Evolutionary conservation across 192 early-diverging fungal genomes (phyloP).

Genomic region (Endogone sp.): DNA sequence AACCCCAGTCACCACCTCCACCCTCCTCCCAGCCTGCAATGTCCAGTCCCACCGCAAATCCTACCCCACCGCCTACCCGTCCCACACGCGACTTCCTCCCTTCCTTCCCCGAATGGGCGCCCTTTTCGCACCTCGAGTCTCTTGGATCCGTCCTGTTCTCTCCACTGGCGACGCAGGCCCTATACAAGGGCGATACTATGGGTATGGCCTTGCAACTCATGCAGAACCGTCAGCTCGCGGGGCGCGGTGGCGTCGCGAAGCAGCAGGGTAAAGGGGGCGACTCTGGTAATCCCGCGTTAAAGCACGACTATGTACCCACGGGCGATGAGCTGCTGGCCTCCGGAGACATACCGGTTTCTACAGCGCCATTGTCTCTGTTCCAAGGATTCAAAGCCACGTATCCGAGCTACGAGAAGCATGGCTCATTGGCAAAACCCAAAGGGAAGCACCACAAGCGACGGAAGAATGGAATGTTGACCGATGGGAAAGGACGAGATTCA

Average conservation of each 20-base stretch:
- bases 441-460: conserved; percentile 17
- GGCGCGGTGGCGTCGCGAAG: conserved; percentile 19
- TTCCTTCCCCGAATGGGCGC: conserved; percentile 11
- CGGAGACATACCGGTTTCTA: conserved; percentile 49
- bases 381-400: conserved; percentile 52
- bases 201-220: conserved; percentile 46
- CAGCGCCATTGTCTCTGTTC: conserved; percentile 46
- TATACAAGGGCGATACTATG: conserved; percentile 48
- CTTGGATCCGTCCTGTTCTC: conserved; percentile 45
- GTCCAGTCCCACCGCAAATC: not conserved
- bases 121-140: conserved; percentile 26
- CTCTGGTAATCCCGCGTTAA: conserved; percentile 10
- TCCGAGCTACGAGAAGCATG: conserved; percentile 40
- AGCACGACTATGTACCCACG: conserved; percentile 3
- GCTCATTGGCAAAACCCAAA: not conserved
- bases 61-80: too few species aligned
- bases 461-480: conserved; percentile 12
- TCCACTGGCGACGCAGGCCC: conserved; percentile 44
- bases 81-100: conserved; percentile 23
- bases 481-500: conserved; percentile 20
- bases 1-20: too few species aligned
- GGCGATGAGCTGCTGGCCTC: conserved; percentile 33
- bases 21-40: not conserved
- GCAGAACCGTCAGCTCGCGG: conserved; percentile 36
- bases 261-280: conserved; percentile 17